Base-by-base conservation (phyloP, 2,329 filamentous ascomycete genomes). In the Monilinia aucupariae region DNA sequence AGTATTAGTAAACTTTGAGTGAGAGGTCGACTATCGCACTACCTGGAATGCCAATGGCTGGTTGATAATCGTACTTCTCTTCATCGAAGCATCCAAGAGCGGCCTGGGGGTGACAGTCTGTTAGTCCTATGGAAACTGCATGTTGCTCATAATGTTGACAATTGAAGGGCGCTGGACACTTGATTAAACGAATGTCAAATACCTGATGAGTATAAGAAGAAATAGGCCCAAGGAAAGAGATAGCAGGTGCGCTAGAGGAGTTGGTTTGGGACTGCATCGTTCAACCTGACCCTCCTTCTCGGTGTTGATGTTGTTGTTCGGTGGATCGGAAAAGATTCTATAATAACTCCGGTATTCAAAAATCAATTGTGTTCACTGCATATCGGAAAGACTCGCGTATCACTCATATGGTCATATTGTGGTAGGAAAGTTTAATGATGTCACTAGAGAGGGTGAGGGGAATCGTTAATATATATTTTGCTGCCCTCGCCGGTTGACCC, bases 201-300 rank as follows among this genome's bases (percentile, higher is more conserved):
- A 88, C 86, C 81, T 89, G 86, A 73, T 90, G 86, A 34, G 86
- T 88, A 72, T 88, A 89, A 41, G 85, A 88, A 30, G 84, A 84
- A 68, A 79, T 74, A 4, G 86, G 86, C 9, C 86, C 86, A 37
- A 90, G 74, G 71, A 84, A 90, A 49, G 84, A 81, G 32, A 85
- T 75, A 45, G 71, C 75, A 30, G 73, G 71, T 17, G 54, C 51
- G 48, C 45, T 43, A 25, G 58, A 43, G 59, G 54, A 47, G 30
- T 43, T 52, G 30, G 12, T 59, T 61, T 20, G 41, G 50, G 56
- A 53, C 58, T 61, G 56, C 62, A 64, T 61, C 25, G 43, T 41
- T 58, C 13, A 50, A 49, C 32, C 50, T 47, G 34, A 30, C 43
- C 43, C 58, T 58, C 60, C 51, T 49, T 58, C 41, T 58, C 34